Conservation (phyloP, 176 grass and related monocot species). For the Secale cereale region DNA sequence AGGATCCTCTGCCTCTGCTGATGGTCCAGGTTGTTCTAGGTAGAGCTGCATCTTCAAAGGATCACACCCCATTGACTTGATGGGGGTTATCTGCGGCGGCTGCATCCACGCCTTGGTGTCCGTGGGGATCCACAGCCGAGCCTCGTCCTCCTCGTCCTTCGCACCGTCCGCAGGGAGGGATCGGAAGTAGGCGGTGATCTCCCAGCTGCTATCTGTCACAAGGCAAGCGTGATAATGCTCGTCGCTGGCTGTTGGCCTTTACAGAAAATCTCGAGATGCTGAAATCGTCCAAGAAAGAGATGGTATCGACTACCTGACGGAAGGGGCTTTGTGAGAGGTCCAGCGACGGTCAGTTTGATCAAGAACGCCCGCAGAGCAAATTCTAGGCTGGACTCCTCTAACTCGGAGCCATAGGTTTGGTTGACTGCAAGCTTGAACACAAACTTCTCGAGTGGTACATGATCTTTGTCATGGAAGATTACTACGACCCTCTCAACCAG, state of each 20-base stretch:
- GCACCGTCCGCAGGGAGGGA: conserved; percentile 38
- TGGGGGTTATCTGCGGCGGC: conserved; percentile 63
- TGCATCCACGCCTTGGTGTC: conserved; percentile 90
- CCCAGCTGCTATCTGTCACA: conserved; percentile 75
- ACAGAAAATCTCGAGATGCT: neutral
- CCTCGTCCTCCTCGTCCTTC: neutral
- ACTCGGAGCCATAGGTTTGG: conserved; percentile 58
- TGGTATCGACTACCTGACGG: conserved; percentile 40
- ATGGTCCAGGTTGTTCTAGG: conserved; percentile 65
- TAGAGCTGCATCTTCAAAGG: conserved; percentile 91
- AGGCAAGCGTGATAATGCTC: neutral
- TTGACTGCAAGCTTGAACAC: conserved; percentile 75
- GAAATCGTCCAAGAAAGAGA: neutral
- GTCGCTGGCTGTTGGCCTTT: neutral
- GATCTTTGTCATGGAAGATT: conserved; percentile 73
- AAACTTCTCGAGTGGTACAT: conserved; percentile 76
- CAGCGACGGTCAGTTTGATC: conserved; percentile 70
- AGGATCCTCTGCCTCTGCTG: conserved; percentile 42
- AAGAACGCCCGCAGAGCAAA: conserved; percentile 91
- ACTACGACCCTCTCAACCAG: conserved; percentile 73
- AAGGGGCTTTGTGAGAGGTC: conserved; percentile 52
- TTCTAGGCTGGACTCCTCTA: conserved; percentile 68
- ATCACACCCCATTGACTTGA: conserved; percentile 82
- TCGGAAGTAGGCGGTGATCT: conserved; percentile 76
- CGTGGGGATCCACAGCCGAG: conserved; percentile 69